phyloP scores from a whole-genome alignment of 2,329 filamentous ascomycete genomes.

The Rhynchosporium graminicola region DNA sequence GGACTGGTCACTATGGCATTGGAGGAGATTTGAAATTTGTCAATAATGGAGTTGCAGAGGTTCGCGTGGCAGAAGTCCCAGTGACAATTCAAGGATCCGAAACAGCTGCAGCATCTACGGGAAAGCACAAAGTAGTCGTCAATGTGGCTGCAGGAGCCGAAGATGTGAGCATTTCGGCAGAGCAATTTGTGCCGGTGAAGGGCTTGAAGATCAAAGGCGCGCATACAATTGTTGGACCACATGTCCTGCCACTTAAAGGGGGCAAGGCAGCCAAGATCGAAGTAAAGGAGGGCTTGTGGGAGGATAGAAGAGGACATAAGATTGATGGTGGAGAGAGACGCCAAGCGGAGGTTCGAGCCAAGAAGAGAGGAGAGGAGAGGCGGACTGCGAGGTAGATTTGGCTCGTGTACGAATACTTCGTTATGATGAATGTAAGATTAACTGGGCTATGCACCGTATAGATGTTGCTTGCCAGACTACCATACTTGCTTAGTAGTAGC shows the following conservation, averaged over 20 bases:
- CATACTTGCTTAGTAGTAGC: slow-evolving; percentile 5
- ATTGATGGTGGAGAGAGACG: slow-evolving; percentile 95
- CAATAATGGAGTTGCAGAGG: slow-evolving; percentile 52
- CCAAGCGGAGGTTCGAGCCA: slow-evolving; percentile 81
- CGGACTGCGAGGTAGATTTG: slow-evolving; percentile 44
- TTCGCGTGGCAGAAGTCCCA: slow-evolving; percentile 49
- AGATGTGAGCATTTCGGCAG: slow-evolving; percentile 38
- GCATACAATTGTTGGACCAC: slow-evolving; percentile 72
- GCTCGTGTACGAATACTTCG: slow-evolving; percentile 21
- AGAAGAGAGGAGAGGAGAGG: slow-evolving; percentile 73
- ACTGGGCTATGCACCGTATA: slow-evolving; percentile 29
- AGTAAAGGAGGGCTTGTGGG: slow-evolving; percentile 89
- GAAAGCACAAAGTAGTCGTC: slow-evolving; percentile 55
- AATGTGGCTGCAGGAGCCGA: slow-evolving; percentile 54
- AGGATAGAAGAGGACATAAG: slow-evolving; percentile 82
- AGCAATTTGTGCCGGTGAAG: slow-evolving; percentile 54
- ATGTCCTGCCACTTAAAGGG: slow-evolving; percentile 67
- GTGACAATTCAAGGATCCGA: slow-evolving; percentile 40
- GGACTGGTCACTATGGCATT: slow-evolving; percentile 73
- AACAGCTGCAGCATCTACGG: slow-evolving; percentile 54
- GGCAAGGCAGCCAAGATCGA: slow-evolving; percentile 65
- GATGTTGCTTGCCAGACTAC: slow-evolving; percentile 15
- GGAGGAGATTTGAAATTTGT: slow-evolving; percentile 82
- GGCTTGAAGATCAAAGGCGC: slow-evolving; percentile 70
- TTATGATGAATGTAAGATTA: slow-evolving; percentile 35